Percentiles rank a stretch among this genome's conserved stretches.
These are phyloP conservation scores for Flaveria brownii DNA, from an alignment of 129 eudicot species.

Conservation along the genomic window DNA sequence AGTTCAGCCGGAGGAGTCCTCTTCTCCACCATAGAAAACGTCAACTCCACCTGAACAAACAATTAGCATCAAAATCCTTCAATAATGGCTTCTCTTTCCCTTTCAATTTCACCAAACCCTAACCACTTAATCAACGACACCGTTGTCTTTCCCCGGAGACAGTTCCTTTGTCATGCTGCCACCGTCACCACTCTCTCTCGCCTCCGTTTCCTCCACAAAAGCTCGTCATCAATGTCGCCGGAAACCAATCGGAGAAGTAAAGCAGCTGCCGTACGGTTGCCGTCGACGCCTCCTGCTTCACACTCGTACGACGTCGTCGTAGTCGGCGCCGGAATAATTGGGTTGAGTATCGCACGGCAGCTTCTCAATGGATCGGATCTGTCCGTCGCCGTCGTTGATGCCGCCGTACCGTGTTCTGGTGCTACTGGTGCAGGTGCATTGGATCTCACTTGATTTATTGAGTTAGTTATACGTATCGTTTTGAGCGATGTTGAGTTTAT, in stretches of 20 bases:
- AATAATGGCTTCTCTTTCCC: conserved; percentile 42
- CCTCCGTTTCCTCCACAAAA: background rate
- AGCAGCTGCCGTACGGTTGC: conserved; percentile 24
- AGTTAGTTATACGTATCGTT: too few species aligned
- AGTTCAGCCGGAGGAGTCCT: conserved; percentile 14
- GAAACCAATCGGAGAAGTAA: conserved; percentile 12
- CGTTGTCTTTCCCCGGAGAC: conserved; percentile 25
- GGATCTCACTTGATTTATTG: background rate
- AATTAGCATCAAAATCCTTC: conserved; percentile 19
- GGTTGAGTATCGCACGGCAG: conserved; percentile 84
- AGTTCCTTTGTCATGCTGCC: conserved; percentile 18
- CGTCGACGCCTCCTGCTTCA: conserved; percentile 30
- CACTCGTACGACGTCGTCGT: conserved; percentile 74
- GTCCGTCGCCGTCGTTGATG: conserved; percentile 94
- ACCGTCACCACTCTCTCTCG: conserved; percentile 15
- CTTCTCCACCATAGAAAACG: conserved; percentile 2
- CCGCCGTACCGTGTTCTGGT: conserved; percentile 77
- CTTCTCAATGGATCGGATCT: conserved; percentile 63
- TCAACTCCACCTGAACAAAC: conserved; percentile 29
- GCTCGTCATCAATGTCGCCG: conserved; percentile 25
- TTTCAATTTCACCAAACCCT: conserved; percentile 31
- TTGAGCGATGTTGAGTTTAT: too few species aligned
- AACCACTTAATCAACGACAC: conserved; percentile 12
- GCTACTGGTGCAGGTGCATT: conserved; percentile 83
- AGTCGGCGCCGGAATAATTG: conserved; percentile 97